Evolutionary conservation across 129 eudicot species (phyloP), one percentile per base, ranked within the genome.

Genomic region (Gnaphalium uliginosum): DNA sequence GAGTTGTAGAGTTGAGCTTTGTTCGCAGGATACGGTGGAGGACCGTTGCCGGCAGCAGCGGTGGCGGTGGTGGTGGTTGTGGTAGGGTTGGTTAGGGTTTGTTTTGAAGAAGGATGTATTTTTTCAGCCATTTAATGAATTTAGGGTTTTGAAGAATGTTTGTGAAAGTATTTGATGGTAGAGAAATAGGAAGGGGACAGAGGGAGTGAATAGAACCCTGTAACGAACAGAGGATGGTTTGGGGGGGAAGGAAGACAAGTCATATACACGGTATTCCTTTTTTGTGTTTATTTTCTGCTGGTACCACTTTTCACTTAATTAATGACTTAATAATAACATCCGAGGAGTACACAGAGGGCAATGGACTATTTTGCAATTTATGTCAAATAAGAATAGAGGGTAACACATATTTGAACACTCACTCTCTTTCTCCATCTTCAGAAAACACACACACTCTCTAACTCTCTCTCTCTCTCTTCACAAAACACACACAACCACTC

Each of bases 1-100:
- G 84, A 46, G 81, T 86, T 90, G 88, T 88, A 84, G 77, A 83
- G 87, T 25, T 86, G 94, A 24, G 92, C 80, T 69, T 88, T 91
- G 85, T 66, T 85, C 17, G 89, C 74, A 2, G 97, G 95, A 43
- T 64, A 17, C 22, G 46, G 69, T 29, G 87, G 19, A 1, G 81
- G 82, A 1, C 76, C 53, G 71, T 81, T 66, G 50, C 33, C 60
- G 32, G 66, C 43, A 63, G 64, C 8, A 17, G 77, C 8, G 82
- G 88, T 51, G 69, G 86, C 10, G 29, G 72, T 50, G n/a, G 78
- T 54, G 32, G 73, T 79, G 81, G 37, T 13, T 6, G 24, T n/a
- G 48, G 14, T 11, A 2, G 48, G 13, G 48, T 15, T 10, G 15
- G 17, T 54, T 51, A 76, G 35, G 29, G 87, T 30, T 21, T 95